Conservation (phyloP, 2,329 filamentous ascomycete species). For the Huntiella abstrusa region DNA sequence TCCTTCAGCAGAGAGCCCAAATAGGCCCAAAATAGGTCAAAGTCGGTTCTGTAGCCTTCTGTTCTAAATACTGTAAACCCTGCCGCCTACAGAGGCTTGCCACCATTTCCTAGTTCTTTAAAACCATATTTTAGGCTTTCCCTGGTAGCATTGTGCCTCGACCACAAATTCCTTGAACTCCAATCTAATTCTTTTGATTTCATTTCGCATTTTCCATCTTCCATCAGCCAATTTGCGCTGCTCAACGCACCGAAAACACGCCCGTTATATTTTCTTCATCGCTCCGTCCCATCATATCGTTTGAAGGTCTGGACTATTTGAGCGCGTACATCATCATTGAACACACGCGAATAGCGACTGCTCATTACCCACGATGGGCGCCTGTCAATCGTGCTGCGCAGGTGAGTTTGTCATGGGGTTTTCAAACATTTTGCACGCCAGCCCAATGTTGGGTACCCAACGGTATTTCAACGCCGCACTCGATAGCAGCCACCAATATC, state of each 20-base stretch:
- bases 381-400: constrained; percentile 44
- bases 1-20: not conserved
- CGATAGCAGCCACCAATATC: not conserved
- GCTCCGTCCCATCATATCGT: not conserved
- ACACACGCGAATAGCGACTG: not conserved
- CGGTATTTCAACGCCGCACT: not conserved
- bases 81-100: too few relatives aligned
- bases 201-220: constrained; percentile 2
- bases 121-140: too few relatives aligned
- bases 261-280: not conserved
- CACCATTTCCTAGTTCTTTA: too few relatives aligned
- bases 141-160: not conserved
- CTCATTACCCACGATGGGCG: constrained; percentile 31
- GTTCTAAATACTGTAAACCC: too few relatives aligned
- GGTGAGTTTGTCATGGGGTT: constrained; percentile 15
- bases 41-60: too few relatives aligned
- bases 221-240: not conserved
- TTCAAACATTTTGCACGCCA: too few relatives aligned
- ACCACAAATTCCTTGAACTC: constrained; percentile 1
- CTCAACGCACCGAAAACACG: constrained; percentile 7
- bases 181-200: constrained; percentile 7
- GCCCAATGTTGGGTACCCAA: not conserved
- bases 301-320: constrained; percentile 6
- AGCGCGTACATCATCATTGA: not conserved
- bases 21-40: too few relatives aligned